phyloP scores from a whole-genome alignment of 2,329 filamentous ascomycete genomes.

The Cladorrhinum sp. region DNA sequence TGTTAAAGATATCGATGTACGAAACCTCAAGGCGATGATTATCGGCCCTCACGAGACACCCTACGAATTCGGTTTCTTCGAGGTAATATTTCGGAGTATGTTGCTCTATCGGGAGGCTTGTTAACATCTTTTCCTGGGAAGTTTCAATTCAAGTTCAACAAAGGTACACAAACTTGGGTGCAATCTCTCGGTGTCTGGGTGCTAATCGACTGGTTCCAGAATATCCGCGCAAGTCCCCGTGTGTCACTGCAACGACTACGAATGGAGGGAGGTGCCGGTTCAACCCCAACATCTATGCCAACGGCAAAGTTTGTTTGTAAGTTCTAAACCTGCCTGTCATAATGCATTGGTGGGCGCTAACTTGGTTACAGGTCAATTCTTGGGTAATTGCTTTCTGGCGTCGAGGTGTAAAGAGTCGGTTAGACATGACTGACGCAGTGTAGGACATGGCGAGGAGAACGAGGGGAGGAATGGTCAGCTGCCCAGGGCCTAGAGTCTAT shows the following conservation, averaged over 20 bases:
- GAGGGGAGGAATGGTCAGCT: constrained; percentile 92
- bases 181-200: neutral
- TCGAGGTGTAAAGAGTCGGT: constrained; percentile 10
- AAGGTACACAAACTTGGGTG: constrained; percentile 48
- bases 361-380: constrained; percentile 67
- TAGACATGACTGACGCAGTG: constrained; percentile 25
- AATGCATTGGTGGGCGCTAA: constrained; percentile 17
- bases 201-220: constrained; percentile 51
- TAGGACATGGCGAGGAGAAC: constrained; percentile 89
- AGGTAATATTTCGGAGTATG: constrained; percentile 51
- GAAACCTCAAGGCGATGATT: constrained; percentile 81
- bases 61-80: constrained; percentile 96
- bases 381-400: constrained; percentile 54
- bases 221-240: constrained; percentile 70
- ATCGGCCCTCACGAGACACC: constrained; percentile 91
- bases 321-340: constrained; percentile 33
- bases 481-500: constrained; percentile 95
- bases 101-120: neutral
- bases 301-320: constrained; percentile 88
- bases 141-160: constrained; percentile 75
- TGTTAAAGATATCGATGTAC: constrained; percentile 83
- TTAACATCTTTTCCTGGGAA: constrained; percentile 38
- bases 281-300: constrained; percentile 94
- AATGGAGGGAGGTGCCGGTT: constrained; percentile 87
- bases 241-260: constrained; percentile 71